These are phyloP conservation scores for Trichoderma breve DNA, from an alignment of 2,329 filamentous ascomycete species.

Conservation along the genomic window DNA sequence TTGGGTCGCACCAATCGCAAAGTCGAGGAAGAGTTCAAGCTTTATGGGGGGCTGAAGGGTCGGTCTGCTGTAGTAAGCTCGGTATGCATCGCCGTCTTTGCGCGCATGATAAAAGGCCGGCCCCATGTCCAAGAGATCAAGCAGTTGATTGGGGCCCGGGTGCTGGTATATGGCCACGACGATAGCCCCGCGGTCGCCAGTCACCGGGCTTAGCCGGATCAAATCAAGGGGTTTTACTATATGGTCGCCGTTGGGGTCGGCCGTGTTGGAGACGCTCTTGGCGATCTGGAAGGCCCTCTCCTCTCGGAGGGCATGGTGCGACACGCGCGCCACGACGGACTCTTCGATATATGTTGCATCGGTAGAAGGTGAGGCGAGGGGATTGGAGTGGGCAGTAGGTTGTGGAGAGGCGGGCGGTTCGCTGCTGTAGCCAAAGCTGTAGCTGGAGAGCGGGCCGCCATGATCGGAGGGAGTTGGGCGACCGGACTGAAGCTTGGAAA, in stretches of 20 bases:
- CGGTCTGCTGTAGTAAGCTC: conserved; percentile 45
- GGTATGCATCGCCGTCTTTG: conserved; percentile 52
- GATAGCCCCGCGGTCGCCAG: conserved; percentile 68
- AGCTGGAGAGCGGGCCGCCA: conserved; percentile 28
- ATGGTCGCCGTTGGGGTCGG: conserved; percentile 70
- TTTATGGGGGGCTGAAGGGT: conserved; percentile 60
- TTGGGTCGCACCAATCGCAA: conserved; percentile 83
- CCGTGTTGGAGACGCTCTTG: conserved; percentile 66
- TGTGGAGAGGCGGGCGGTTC: conserved; percentile 42
- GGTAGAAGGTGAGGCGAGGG: conserved; percentile 35
- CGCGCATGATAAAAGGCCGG: conserved; percentile 65
- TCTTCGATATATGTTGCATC: conserved; percentile 59
- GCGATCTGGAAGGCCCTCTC: conserved; percentile 85
- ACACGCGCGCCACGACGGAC: conserved; percentile 76
- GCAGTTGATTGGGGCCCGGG: conserved; percentile 71
- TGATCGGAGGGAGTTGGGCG: conserved; percentile 45
- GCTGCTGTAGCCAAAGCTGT: conserved; percentile 36
- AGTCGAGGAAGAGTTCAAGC: conserved; percentile 78
- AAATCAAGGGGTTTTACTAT: conserved; percentile 81
- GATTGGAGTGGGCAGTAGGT: conserved; percentile 34
- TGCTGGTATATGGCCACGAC: conserved; percentile 79
- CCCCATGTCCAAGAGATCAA: conserved; percentile 71
- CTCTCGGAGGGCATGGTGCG: conserved; percentile 75
- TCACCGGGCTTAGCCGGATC: conserved; percentile 64
- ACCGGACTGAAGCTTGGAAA: conserved; percentile 42